A percentile compares a stretch with the other conserved stretches of the same genome.
Conservation (phyloP, 1,284 basidiomycete species). For the Flammula alnicola region DNA sequence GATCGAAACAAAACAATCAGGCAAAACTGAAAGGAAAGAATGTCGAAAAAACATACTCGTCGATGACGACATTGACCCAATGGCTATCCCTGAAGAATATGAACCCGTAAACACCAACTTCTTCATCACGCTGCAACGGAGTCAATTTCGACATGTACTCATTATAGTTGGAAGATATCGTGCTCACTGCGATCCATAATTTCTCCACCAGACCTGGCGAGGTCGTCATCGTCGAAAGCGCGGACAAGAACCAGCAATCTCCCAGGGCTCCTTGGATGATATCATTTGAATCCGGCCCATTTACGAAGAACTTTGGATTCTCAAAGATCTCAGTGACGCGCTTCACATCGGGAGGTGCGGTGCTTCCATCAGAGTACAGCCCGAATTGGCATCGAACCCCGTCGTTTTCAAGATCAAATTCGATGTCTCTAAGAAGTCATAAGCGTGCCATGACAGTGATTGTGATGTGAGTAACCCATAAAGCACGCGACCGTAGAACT, state of each 20-base stretch:
- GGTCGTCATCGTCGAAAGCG: constrained; percentile 44
- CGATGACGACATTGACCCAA: constrained; percentile 45
- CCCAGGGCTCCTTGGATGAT: constrained; percentile 48
- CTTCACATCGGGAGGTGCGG: constrained; percentile 42
- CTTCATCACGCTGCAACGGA: constrained; percentile 43
- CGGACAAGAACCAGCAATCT: constrained; percentile 54
- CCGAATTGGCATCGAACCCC: constrained; percentile 41
- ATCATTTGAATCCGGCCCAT: constrained; percentile 42
- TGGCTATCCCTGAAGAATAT: constrained; percentile 47
- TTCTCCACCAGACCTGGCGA: constrained; percentile 45
- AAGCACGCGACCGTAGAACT: not conserved
- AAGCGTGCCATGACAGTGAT: not conserved
- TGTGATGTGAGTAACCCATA: not conserved
- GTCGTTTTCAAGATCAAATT: constrained; percentile 50
- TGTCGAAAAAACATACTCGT: constrained; percentile 40
- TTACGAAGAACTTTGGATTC: constrained; percentile 47
- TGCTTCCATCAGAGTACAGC: constrained; percentile 20
- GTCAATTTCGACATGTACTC: not conserved
- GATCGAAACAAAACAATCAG: not conserved
- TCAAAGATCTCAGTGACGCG: constrained; percentile 51
- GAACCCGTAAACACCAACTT: constrained; percentile 54
- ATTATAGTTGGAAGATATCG: not conserved
- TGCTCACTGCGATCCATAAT: constrained; percentile 49
- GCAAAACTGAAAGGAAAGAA: not conserved
- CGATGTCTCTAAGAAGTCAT: constrained; percentile 40